These are phyloP conservation scores for Glycine soja DNA, from an alignment of 306 rosid genomes.

Conservation along the genomic window DNA sequence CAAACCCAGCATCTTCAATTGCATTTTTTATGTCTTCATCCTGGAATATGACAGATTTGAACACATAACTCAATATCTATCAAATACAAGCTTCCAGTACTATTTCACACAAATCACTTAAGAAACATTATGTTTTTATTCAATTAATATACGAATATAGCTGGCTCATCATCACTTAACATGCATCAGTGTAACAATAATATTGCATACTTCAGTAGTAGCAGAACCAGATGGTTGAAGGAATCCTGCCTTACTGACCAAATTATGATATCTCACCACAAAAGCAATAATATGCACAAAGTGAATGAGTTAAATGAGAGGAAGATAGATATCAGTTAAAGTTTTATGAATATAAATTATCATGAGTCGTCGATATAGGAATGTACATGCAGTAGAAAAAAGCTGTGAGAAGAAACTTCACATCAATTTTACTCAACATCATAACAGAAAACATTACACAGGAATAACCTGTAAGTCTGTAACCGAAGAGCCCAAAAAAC, in stretches of 20 bases:
- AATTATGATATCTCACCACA: conserved; percentile 1
- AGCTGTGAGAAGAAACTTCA: conserved; percentile 20
- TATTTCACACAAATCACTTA: conserved; percentile 18
- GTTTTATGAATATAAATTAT: neutral
- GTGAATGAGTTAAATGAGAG: neutral
- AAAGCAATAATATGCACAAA: conserved; percentile 17
- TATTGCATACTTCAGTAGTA: conserved; percentile 28
- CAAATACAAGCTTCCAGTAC: conserved; percentile 29
- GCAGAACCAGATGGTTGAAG: conserved; percentile 29
- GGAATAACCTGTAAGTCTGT: conserved; percentile 16
- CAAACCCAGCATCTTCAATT: conserved; percentile 98
- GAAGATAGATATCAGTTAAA: conserved; percentile 13
- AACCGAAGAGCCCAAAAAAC: conserved; percentile 11
- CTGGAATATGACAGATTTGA: conserved; percentile 57
- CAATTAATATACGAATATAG: neutral
- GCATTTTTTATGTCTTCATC: conserved; percentile 85
- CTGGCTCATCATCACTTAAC: neutral
- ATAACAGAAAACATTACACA: conserved; percentile 3
- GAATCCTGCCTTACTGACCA: conserved; percentile 14
- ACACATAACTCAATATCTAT: conserved; percentile 37
- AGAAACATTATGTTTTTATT: conserved; percentile 33
- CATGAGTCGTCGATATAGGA: neutral
- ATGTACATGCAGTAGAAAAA: no score
- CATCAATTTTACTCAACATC: neutral
- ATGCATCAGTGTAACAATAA: conserved; percentile 2